These are phyloP conservation scores for Ballota nigra DNA, from an alignment of 257 asterid genomes.

Conservation along the genomic window DNA sequence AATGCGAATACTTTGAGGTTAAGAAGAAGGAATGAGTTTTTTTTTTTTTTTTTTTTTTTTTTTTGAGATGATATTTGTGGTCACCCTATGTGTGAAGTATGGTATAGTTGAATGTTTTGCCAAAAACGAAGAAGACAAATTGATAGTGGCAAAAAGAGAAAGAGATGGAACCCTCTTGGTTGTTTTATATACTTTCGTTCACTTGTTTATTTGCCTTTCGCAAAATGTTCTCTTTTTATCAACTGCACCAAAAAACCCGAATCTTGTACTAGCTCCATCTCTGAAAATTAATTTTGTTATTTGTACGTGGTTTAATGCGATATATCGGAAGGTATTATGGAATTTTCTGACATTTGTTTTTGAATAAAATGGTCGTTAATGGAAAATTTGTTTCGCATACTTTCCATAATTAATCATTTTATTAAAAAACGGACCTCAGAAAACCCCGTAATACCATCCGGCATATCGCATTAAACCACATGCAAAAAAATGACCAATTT, in stretches of 20 bases:
- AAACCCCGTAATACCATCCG: too few species aligned
- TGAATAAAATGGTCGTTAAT: too few species aligned
- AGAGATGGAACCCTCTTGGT: not conserved
- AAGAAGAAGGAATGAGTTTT: not conserved
- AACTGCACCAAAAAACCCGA: not conserved
- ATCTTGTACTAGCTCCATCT: not conserved
- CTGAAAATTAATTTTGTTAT: too few species aligned
- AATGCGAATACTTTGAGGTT: not conserved
- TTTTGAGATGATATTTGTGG: conserved; percentile 16
- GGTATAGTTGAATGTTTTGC: conserved; percentile 28
- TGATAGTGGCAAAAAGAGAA: not conserved
- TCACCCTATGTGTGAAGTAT: conserved; percentile 33
- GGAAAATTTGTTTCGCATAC: too few species aligned
- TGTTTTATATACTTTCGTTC: too few species aligned
- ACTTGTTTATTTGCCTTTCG: conserved; percentile 9
- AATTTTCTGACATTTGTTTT: too few species aligned
- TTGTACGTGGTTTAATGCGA: too few species aligned
- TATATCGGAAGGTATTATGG: too few species aligned
- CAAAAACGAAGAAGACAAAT: conserved; percentile 24
- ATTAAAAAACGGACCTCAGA: too few species aligned
- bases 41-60: not conserved
- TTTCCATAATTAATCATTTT: too few species aligned
- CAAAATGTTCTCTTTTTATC: conserved; percentile 1
- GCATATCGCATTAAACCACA: too few species aligned
- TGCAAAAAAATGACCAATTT: too few species aligned